phyloP scores from a whole-genome alignment of 176 grass and related monocot species.

The Themeda triandra region DNA sequence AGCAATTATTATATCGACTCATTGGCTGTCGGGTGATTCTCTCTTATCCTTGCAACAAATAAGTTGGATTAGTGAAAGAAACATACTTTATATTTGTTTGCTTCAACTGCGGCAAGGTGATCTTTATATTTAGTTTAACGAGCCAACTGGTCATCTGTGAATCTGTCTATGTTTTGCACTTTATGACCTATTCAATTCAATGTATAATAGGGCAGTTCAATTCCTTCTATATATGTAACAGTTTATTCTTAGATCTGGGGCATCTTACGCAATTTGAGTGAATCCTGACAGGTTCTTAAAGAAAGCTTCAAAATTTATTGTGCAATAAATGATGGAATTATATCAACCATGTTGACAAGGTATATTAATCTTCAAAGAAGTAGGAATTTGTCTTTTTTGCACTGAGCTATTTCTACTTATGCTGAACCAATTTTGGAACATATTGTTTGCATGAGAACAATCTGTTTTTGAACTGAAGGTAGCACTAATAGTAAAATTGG shows the following conservation, averaged over 20 bases:
- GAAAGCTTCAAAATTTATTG: conserved; percentile 99
- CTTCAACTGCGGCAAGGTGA: not conserved
- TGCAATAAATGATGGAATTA: conserved; percentile 94
- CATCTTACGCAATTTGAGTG: conserved; percentile 12
- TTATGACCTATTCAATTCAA: not conserved
- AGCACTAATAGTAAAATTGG: too few relatives aligned
- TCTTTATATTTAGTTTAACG: not conserved
- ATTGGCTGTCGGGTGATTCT: conserved; percentile 78
- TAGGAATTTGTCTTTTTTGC: conserved; percentile 21
- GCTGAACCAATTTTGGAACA: not conserved
- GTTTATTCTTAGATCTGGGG: not conserved
- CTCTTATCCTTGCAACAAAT: conserved; percentile 28
- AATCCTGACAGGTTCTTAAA: conserved; percentile 71
- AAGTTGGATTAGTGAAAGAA: conserved; percentile 11
- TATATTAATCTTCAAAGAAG: conserved; percentile 17
- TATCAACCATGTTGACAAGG: conserved; percentile 99
- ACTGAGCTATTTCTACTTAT: conserved; percentile 20
- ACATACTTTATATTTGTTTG: not conserved
- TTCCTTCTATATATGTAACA: not conserved
- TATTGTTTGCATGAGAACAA: too few relatives aligned
- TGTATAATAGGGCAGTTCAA: not conserved
- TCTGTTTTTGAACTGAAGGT: too few relatives aligned
- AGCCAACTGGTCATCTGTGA: not conserved
- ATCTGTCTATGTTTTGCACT: conserved; percentile 2
- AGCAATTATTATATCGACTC: conserved; percentile 92